Evolutionary conservation across 805 yeast genomes (phyloP).

Genomic region (Yamadazyma tumulicola): DNA sequence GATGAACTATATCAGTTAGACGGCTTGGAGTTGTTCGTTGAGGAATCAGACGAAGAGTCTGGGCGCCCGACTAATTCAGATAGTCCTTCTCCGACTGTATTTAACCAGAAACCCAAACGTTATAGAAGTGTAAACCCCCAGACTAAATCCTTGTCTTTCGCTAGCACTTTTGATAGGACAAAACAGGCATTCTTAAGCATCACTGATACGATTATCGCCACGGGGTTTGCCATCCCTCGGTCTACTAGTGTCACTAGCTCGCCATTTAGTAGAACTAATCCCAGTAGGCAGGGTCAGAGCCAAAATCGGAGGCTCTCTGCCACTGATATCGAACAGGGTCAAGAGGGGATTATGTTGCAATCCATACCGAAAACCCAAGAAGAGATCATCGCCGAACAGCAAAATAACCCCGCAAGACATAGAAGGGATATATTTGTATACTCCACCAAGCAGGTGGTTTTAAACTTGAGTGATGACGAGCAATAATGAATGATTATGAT

Average conservation of each 20-base stretch:
- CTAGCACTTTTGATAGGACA: slow-evolving; percentile 17
- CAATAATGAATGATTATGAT: neutral
- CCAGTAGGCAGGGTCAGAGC: neutral
- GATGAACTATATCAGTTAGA: slow-evolving; percentile 52
- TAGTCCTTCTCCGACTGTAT: neutral
- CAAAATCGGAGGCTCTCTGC: neutral
- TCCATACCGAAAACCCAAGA: slow-evolving; percentile 3
- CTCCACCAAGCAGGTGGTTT: slow-evolving; percentile 33
- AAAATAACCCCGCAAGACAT: slow-evolving; percentile 11
- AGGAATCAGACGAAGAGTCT: slow-evolving; percentile 22
- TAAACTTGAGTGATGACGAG: slow-evolving; percentile 24
- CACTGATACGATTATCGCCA: slow-evolving; percentile 53
- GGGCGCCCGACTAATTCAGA: neutral
- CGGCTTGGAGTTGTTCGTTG: slow-evolving; percentile 37
- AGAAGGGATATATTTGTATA: slow-evolving; percentile 37
- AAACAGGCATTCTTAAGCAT: slow-evolving; percentile 39
- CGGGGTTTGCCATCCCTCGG: slow-evolving; percentile 56
- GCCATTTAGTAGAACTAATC: slow-evolving; percentile 1
- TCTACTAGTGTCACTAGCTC: slow-evolving; percentile 37
- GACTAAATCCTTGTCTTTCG: slow-evolving; percentile 1
- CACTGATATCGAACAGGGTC: neutral
- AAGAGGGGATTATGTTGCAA: slow-evolving; percentile 1
- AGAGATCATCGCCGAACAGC: slow-evolving; percentile 2
- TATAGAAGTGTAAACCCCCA: slow-evolving; percentile 5
- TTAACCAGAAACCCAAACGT: slow-evolving; percentile 3